A percentile compares a stretch with the other conserved stretches of the same genome.
phyloP scores from a whole-genome alignment of 2,329 filamentous ascomycete genomes.

The Ophiocordyceps australis region DNA sequence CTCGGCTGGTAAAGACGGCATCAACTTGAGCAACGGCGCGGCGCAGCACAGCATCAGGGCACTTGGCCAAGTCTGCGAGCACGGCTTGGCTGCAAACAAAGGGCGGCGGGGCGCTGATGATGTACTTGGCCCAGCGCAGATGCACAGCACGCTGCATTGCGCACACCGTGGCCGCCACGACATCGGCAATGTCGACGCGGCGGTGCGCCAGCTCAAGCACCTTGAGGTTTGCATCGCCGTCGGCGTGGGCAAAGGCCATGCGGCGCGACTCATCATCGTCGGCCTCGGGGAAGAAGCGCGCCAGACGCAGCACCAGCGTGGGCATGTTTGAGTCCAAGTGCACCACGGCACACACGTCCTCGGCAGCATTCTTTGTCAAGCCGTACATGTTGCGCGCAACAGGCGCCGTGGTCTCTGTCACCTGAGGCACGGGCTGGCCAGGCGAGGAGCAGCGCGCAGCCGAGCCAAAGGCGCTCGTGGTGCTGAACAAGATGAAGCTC shows the following conservation, averaged over 20 bases:
- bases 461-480: conserved; percentile 24
- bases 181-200: conserved; percentile 22
- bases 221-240: conserved; percentile 28
- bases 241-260: conserved; percentile 10
- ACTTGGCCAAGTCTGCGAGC: conserved; percentile 13
- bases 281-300: conserved; percentile 28
- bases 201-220: conserved; percentile 27
- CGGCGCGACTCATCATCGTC: conserved; percentile 24
- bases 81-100: conserved; percentile 13
- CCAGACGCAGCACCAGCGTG: conserved; percentile 23
- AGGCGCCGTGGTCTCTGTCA: conserved; percentile 20
- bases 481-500: conserved; percentile 25
- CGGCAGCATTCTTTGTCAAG: conserved; percentile 26
- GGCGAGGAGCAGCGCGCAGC: conserved; percentile 17
- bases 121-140: conserved; percentile 19
- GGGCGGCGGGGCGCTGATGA: conserved; percentile 23
- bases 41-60: conserved; percentile 13
- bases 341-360: conserved; percentile 24
- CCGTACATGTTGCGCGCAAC: conserved; percentile 30
- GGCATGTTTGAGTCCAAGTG: conserved; percentile 19
- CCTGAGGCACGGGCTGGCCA: conserved; percentile 21
- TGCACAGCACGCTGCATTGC: conserved; percentile 15
- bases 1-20: conserved; percentile 11
- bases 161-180: conserved; percentile 20
- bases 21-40: conserved; percentile 9